Conservation (phyloP, 805 yeast genomes). For the Teunomyces kruisii region DNA sequence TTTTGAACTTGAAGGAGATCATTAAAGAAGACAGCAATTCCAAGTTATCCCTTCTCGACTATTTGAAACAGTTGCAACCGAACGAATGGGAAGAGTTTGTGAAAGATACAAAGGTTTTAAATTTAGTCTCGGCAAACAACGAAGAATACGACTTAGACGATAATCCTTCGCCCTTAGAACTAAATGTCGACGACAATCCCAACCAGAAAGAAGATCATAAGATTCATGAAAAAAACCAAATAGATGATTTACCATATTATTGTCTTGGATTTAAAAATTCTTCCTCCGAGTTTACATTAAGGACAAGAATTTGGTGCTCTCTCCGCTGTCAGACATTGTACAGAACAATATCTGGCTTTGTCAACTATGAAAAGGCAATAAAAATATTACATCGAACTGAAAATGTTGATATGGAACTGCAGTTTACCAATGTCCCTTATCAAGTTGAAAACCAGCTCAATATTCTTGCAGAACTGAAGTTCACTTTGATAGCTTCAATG, state of each 20-base stretch:
- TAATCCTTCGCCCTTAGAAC: background rate
- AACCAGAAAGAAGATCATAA: constrained; percentile 5
- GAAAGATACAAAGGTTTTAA: constrained; percentile 59
- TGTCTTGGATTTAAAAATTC: constrained; percentile 72
- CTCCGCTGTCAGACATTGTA: constrained; percentile 79
- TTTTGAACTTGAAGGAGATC: constrained; percentile 44
- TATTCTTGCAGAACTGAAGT: constrained; percentile 69
- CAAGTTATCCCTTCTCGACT: constrained; percentile 66
- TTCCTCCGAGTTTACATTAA: constrained; percentile 57
- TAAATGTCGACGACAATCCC: background rate
- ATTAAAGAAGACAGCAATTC: constrained; percentile 47
- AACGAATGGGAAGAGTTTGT: constrained; percentile 83
- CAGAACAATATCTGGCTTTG: constrained; percentile 80
- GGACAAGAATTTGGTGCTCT: constrained; percentile 89
- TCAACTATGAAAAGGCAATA: constrained; percentile 74
- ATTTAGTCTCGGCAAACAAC: constrained; percentile 6
- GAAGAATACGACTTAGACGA: background rate
- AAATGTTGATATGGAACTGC: constrained; percentile 34
- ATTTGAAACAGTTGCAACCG: constrained; percentile 68
- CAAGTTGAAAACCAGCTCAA: constrained; percentile 22
- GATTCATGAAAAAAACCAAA: constrained; percentile 28
- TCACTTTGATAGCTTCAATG: constrained; percentile 81
- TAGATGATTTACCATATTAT: constrained; percentile 66
- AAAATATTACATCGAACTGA: constrained; percentile 69
- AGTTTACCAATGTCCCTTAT: background rate